Conservation (phyloP, 352 stramenopile genomes). For the Pythium coloratum region DNA sequence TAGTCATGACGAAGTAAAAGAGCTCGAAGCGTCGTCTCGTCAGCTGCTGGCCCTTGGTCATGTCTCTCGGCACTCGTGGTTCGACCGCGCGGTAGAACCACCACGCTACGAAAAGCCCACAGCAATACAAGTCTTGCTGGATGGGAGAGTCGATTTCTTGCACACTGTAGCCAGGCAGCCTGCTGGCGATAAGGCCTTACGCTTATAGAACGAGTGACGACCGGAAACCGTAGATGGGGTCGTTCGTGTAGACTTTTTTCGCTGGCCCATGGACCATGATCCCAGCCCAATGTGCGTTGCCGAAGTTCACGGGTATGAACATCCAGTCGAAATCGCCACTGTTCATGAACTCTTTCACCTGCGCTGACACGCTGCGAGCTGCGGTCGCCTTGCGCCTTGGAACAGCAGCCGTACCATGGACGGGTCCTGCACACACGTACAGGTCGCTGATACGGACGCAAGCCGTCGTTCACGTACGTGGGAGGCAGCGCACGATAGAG, state of each 20-base stretch:
- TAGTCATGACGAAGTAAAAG: no score
- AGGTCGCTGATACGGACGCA: neutral
- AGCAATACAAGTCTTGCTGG: neutral
- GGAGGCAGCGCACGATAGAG: slow-evolving; percentile 2
- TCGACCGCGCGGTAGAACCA: neutral
- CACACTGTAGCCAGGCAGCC: neutral
- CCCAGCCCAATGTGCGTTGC: neutral
- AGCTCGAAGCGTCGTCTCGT: neutral
- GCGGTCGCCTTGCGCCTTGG: neutral
- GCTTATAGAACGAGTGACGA: neutral
- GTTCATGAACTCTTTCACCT: neutral
- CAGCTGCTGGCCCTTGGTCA: neutral
- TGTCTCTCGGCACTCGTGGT: neutral
- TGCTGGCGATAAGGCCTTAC: neutral
- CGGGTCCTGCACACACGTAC: neutral
- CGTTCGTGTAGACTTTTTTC: neutral
- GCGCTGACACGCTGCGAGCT: neutral
- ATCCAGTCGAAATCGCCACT: neutral
- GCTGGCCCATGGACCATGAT: neutral
- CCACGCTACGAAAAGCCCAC: neutral
- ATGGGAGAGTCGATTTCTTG: neutral
- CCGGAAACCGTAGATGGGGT: neutral
- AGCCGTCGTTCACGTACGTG: neutral
- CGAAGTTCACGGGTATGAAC: neutral
- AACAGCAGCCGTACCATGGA: neutral